These are phyloP conservation scores for Acacia pycnantha DNA, from an alignment of 331 rosid species.

Conservation along the genomic window DNA sequence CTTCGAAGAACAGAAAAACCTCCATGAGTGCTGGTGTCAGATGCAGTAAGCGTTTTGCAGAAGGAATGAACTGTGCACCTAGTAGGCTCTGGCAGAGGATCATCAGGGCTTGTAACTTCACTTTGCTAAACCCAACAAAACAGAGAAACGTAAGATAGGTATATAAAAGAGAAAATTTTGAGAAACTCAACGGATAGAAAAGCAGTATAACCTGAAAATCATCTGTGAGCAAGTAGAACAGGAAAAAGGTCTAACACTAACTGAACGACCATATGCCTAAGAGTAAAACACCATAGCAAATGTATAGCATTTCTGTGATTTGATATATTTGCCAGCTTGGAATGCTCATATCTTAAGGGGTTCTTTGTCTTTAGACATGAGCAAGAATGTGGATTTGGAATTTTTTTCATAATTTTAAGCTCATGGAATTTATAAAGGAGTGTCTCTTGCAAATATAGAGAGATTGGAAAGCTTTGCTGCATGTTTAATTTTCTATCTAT, in stretches of 20 bases:
- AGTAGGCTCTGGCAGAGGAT: slow-evolving; percentile 71
- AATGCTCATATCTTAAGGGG: not conserved
- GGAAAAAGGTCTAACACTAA: not conserved
- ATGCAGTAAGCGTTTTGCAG: slow-evolving; percentile 97
- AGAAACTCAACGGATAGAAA: slow-evolving; percentile 11
- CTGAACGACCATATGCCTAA: not conserved
- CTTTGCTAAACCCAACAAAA: slow-evolving; percentile 58
- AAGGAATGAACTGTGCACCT: slow-evolving; percentile 88
- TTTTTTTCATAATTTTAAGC: not conserved
- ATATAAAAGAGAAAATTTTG: slow-evolving; percentile 2
- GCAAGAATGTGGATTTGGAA: not conserved
- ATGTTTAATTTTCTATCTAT: not conserved
- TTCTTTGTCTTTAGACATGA: not conserved
- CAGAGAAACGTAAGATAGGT: slow-evolving; percentile 9
- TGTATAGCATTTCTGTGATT: not conserved
- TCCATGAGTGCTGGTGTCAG: slow-evolving; percentile 98
- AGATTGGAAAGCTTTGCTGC: not conserved
- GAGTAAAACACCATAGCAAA: not conserved
- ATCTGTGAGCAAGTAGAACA: slow-evolving; percentile 3
- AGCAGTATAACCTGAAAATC: slow-evolving; percentile 24
- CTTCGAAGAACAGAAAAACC: slow-evolving; percentile 98
- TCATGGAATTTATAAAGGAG: not conserved
- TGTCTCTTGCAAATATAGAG: not conserved
- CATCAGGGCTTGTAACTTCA: slow-evolving; percentile 79
- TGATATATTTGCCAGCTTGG: not conserved